Base-by-base conservation (phyloP, 179 eudicot species). In the Amaranthus tricolor region DNA sequence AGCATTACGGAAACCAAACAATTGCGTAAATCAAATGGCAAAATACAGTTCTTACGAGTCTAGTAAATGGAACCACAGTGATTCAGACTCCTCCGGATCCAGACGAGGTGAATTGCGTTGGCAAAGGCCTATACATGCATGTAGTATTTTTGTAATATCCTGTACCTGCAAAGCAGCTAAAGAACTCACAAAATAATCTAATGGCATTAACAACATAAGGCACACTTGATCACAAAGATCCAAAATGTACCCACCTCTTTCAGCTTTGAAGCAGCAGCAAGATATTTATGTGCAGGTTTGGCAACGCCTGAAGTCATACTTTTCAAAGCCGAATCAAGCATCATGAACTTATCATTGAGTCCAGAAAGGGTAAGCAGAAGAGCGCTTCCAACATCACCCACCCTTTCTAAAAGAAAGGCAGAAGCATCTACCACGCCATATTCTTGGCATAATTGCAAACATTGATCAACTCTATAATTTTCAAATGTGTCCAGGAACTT, bases 311-410 rank as follows among this genome's bases (percentile, higher is more conserved):
- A 82, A 66, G 71, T 50, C 78, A 80, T 75, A 76, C 62, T 75
- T 74, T 65, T 84, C 74, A 90, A 82, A 45, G 90, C 88, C 72
- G 88, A 67, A 74, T 82, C 93, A 76, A 95, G 97, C 85, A 84
- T 76, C 57, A 73, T 31, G 66, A 90, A 88, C 80, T 89, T 95
- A 62, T 87, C 83, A 80, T 82, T 67, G 56, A 95, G 88, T 74
- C 80, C 84, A 85, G 92, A 90, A 58, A 95, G 86, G 51, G 86
- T 84, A 66, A 93, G 89, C 59, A 77, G 76, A 81, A 95, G 96
- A 50, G 99, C 97, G 74, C 85, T 93, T 75, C 97, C 99, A 78
- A 89, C 97, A 80, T 90, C 95, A 51, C 97, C 99, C 79, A 88
- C 97, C 81, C 95, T 89, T 87, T 95, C 99, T 75, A 88, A 81